Percentiles rank a stretch among this genome's conserved stretches.
Evolutionary conservation across 495 filamentous ascomycete genomes (phyloP).

Genomic region (Aspergillus heteromorphus): DNA sequence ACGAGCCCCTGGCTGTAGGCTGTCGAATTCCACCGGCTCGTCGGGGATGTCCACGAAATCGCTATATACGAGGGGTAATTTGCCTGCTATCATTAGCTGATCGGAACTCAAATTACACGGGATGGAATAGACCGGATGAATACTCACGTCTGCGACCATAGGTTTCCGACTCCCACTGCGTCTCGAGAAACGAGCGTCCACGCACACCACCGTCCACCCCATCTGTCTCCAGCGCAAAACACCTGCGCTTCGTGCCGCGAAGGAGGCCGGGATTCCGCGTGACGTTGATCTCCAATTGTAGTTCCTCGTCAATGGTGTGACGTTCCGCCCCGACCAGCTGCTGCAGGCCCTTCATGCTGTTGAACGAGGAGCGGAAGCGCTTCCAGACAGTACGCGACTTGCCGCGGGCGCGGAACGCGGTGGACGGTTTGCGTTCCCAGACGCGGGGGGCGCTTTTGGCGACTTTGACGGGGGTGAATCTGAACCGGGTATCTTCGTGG

Average conservation of each 20-base stretch:
- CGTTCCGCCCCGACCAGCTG: constrained; percentile 20
- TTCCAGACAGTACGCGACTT: constrained; percentile 51
- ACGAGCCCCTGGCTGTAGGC: neutral
- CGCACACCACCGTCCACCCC: constrained; percentile 9
- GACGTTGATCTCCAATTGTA: constrained; percentile 31
- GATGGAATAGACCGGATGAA: neutral
- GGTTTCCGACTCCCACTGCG: constrained; percentile 34
- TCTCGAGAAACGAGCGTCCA: constrained; percentile 35
- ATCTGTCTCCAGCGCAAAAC: constrained; percentile 20
- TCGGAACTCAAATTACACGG: no score
- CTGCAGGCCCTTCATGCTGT: constrained; percentile 35
- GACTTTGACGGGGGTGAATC: constrained; percentile 33
- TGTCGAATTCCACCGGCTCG: constrained; percentile 12
- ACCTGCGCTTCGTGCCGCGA: constrained; percentile 45
- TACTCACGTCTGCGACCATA: constrained; percentile 38
- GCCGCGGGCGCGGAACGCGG: constrained; percentile 36
- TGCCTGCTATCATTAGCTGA: constrained; percentile 23
- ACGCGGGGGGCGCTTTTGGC: constrained; percentile 33
- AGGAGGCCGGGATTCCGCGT: constrained; percentile 23
- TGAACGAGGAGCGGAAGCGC: constrained; percentile 38
- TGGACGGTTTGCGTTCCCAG: constrained; percentile 54
- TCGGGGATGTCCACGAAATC: constrained; percentile 13
- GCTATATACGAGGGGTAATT: constrained; percentile 30
- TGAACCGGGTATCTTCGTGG: constrained; percentile 26
- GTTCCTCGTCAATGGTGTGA: constrained; percentile 16